Evolutionary conservation across 352 stramenopile species (phyloP).

Genomic region (Globisporangium megalacanthum): DNA sequence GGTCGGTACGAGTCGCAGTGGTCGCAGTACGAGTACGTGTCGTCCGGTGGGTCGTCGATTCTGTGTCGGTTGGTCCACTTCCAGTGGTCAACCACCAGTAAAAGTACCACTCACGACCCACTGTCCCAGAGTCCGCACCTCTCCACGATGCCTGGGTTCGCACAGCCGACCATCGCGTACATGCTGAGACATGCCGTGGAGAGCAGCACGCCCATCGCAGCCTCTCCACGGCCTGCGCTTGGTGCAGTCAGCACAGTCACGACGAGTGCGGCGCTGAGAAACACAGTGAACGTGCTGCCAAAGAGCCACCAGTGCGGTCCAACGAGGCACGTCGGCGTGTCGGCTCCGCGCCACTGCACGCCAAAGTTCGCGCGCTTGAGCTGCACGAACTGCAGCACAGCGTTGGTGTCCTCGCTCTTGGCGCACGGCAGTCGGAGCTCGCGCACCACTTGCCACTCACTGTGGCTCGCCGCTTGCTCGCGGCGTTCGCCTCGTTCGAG

Average conservation of each 20-base stretch:
- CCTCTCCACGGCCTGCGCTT: constrained; percentile 35
- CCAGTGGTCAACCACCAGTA: not conserved
- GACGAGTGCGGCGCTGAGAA: constrained; percentile 30
- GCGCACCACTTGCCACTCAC: constrained; percentile 15
- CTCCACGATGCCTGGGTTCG: constrained; percentile 61
- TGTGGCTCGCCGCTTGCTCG: not conserved
- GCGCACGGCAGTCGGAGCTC: constrained; percentile 2
- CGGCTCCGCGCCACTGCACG: constrained; percentile 25
- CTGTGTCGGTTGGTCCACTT: not conserved
- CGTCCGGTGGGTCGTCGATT: constrained; percentile 26
- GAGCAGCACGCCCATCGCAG: constrained; percentile 45
- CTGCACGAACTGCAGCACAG: constrained; percentile 44
- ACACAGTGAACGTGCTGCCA: constrained; percentile 47
- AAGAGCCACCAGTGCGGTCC: constrained; percentile 81
- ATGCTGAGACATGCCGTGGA: constrained; percentile 47
- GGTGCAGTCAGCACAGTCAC: constrained; percentile 49
- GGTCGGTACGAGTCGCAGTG: constrained; percentile 76
- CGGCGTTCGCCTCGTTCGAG: constrained; percentile 2
- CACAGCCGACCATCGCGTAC: constrained; percentile 73
- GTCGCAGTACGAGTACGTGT: constrained; percentile 75
- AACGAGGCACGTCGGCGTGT: constrained; percentile 46
- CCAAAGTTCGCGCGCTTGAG: constrained; percentile 52
- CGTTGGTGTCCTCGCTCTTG: not conserved
- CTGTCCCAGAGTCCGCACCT: constrained; percentile 22
- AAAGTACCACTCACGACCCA: not conserved